Evolutionary conservation across 2,329 filamentous ascomycete species (phyloP), one percentile per base, ranked within the genome.

Genomic region (Penicillium sp.): DNA sequence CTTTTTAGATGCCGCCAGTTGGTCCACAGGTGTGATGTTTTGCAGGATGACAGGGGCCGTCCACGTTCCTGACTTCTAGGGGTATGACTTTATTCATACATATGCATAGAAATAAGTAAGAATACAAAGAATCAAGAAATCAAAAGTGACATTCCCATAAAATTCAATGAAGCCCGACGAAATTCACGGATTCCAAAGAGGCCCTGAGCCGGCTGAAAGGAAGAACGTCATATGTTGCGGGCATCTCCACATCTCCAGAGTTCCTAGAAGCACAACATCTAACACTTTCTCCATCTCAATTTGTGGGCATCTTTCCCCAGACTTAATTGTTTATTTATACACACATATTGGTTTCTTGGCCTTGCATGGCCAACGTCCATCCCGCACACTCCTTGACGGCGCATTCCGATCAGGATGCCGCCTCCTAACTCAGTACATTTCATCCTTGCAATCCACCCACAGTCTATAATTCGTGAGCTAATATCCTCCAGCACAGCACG

Each of bases 351-450:
- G 4, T 39, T 6, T 22, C 43, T 48, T 55, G 32, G 24, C 55
- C 35, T 20, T 46, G 49, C 34, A 57, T 52, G 58, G 53, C 56
- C 55, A 32, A 34, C 37, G 50, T 54, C 45, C 43, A 52, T 47
- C 44, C 44, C 20, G 48, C 29, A 54, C 18, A 57, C 45, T 37
- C 45, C 45, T 55, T 44, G 40, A 54, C 45, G 54, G 57, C 53
- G 50, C 47, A 60, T 58, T 57, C 55, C 48, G 53, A 60, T 63
- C 60, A 59, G 32, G 24, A 51, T 51, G 49, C 49, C 50, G 61
- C 76, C 76, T 61, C 73, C 69, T 61, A 78, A 77, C 66, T 72
- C 74, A 63, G 76, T 78, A 74, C 60, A 75, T 68, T 55, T 53
- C 34, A 52, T 55, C 52, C 54, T 4, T 40, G 16, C 43, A 31